phyloP scores from a whole-genome alignment of 768 basidiomycete species.

The Russula sp. region DNA sequence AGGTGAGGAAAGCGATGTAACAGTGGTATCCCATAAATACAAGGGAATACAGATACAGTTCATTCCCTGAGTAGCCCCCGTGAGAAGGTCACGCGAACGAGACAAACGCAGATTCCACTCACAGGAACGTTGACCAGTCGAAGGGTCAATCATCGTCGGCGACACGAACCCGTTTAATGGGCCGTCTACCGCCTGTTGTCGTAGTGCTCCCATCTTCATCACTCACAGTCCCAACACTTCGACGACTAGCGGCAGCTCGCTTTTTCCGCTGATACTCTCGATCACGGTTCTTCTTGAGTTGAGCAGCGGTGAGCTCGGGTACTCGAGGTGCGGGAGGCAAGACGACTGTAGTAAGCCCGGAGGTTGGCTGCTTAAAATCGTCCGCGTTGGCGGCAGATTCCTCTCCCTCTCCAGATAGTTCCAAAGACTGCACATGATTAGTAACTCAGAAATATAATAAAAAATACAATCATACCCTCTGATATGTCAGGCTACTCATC shows the following conservation, averaged over 20 bases:
- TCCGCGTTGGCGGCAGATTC: slow-evolving; percentile 55
- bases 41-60: slow-evolving; percentile 12
- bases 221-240: slow-evolving; percentile 60
- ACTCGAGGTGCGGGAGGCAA: slow-evolving; percentile 64
- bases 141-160: slow-evolving; percentile 40
- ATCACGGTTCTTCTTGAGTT: slow-evolving; percentile 72
- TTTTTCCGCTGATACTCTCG: slow-evolving; percentile 77
- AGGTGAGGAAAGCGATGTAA: slow-evolving; percentile 3
- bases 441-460: background rate
- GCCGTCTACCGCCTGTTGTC: slow-evolving; percentile 39
- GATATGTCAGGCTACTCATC: slow-evolving; percentile 67
- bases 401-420: slow-evolving; percentile 64
- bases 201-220: slow-evolving; percentile 59
- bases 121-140: background rate
- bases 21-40: slow-evolving; percentile 10
- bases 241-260: slow-evolving; percentile 51
- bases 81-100: background rate
- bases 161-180: slow-evolving; percentile 61
- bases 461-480: slow-evolving; percentile 44
- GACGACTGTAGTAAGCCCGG: slow-evolving; percentile 69
- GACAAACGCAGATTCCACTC: background rate
- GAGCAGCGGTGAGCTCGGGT: slow-evolving; percentile 62
- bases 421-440: slow-evolving; percentile 53
- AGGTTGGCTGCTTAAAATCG: slow-evolving; percentile 61
- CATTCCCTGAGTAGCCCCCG: background rate